Conservation (phyloP, 345 rosid species). For the Sonneratia caseolaris region DNA sequence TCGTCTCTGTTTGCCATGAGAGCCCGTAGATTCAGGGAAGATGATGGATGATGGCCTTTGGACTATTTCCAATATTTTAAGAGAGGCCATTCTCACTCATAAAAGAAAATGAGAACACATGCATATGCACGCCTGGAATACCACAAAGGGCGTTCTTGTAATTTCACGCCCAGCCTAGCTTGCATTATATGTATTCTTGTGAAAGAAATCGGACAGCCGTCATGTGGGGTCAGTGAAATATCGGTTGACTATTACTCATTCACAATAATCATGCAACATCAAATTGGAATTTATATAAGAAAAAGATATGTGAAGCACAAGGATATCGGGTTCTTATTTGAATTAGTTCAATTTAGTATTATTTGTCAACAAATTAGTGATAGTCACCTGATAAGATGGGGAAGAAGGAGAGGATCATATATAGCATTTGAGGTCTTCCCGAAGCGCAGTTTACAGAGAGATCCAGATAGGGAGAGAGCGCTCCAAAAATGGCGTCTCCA, state of each 20-base stretch:
- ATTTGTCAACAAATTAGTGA: too few relatives aligned
- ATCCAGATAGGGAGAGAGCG: not conserved
- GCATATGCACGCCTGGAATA: not conserved
- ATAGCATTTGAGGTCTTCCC: not conserved
- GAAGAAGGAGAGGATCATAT: not conserved
- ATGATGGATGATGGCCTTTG: not conserved
- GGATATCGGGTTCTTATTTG: too few relatives aligned
- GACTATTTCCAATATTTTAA: not conserved
- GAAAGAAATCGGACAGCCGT: conserved; percentile 1
- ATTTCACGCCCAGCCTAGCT: not conserved
- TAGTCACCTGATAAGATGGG: too few relatives aligned
- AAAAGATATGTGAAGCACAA: not conserved
- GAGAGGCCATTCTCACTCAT: not conserved
- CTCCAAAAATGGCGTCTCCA: not conserved
- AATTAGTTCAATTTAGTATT: too few relatives aligned
- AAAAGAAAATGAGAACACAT: not conserved
- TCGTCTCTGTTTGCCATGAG: conserved; percentile 2
- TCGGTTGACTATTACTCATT: not conserved
- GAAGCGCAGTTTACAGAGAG: not conserved
- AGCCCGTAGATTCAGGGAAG: not conserved
- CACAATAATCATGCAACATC: too few relatives aligned
- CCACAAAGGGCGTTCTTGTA: not conserved
- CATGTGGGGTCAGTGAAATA: not conserved
- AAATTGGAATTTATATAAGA: too few relatives aligned
- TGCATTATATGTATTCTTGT: not conserved